These are phyloP conservation scores for Hawksworthiomyces lignivorus DNA, from an alignment of 2,329 filamentous ascomycete species.

Conservation along the genomic window DNA sequence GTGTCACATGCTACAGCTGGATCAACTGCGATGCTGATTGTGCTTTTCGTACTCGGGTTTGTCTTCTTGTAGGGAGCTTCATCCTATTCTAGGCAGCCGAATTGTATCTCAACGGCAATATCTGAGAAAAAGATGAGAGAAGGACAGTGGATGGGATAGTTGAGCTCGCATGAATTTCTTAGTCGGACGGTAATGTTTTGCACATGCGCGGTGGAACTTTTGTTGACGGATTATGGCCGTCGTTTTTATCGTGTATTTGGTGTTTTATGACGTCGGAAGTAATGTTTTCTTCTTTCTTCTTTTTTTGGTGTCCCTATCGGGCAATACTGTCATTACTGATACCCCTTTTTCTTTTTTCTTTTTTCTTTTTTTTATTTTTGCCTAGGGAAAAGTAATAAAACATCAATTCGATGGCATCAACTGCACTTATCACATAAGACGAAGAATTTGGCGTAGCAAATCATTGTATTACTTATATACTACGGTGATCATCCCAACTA, in stretches of 20 bases:
- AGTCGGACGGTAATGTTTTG: neutral
- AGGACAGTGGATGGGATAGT: too few species aligned
- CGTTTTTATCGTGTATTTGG: neutral
- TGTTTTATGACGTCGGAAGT: neutral
- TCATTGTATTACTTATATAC: too few species aligned
- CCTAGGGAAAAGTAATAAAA: slow-evolving; percentile 1
- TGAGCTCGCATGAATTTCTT: too few species aligned
- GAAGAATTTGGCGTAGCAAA: too few species aligned
- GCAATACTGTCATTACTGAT: slow-evolving; percentile 6
- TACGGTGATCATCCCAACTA: neutral
- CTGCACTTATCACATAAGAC: neutral
- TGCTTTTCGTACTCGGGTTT: slow-evolving; percentile 6
- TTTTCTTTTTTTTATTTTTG: too few species aligned
- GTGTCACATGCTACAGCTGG: neutral
- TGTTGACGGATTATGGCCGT: neutral
- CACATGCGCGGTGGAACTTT: neutral
- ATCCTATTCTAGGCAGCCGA: too few species aligned
- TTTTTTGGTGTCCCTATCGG: too few species aligned
- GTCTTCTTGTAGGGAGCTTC: slow-evolving; percentile 7
- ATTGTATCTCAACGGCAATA: too few species aligned
- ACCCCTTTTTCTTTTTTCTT: neutral
- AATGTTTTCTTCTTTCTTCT: neutral
- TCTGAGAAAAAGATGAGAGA: too few species aligned
- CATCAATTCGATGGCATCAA: neutral
- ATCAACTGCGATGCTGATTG: slow-evolving; percentile 1